phyloP scores from a whole-genome alignment of 179 eudicot genomes.

The Sideroxylon spinosum region DNA sequence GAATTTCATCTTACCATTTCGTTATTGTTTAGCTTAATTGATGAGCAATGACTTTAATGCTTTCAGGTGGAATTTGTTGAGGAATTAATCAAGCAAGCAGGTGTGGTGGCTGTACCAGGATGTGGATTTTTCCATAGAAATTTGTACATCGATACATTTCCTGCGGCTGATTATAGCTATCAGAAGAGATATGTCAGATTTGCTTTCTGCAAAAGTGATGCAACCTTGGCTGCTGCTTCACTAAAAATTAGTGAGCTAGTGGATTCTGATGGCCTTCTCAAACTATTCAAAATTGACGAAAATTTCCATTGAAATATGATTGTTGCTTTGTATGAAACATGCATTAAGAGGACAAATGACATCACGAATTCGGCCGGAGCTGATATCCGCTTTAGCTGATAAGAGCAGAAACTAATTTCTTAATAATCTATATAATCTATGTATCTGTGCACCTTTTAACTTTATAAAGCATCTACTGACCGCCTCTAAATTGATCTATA shows the following conservation, averaged over 20 bases:
- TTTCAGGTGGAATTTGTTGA: constrained; percentile 16
- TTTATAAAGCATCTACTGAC: too few relatives aligned
- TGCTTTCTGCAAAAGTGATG: constrained; percentile 83
- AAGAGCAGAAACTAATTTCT: too few relatives aligned
- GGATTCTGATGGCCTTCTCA: constrained; percentile 54
- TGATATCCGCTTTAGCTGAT: too few relatives aligned
- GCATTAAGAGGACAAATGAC: too few relatives aligned
- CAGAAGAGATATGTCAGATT: constrained; percentile 65
- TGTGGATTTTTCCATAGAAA: constrained; percentile 74
- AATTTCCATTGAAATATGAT: too few relatives aligned
- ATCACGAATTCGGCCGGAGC: too few relatives aligned
- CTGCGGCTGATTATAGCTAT: constrained; percentile 25
- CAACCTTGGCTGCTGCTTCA: constrained; percentile 62
- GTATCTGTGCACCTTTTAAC: too few relatives aligned
- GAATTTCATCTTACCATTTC: not conserved
- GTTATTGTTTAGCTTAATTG: not conserved
- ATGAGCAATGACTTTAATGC: not conserved
- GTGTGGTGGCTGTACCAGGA: constrained; percentile 80
- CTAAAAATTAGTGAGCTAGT: constrained; percentile 45
- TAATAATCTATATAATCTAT: too few relatives aligned
- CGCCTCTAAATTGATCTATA: too few relatives aligned
- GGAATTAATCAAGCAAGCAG: constrained; percentile 15
- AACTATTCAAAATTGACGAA: constrained; percentile 26
- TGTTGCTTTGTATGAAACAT: too few relatives aligned
- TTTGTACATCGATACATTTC: constrained; percentile 17